Evolutionary conservation across 257 asterid genomes (phyloP).

Genomic region (Salvia splendens): DNA sequence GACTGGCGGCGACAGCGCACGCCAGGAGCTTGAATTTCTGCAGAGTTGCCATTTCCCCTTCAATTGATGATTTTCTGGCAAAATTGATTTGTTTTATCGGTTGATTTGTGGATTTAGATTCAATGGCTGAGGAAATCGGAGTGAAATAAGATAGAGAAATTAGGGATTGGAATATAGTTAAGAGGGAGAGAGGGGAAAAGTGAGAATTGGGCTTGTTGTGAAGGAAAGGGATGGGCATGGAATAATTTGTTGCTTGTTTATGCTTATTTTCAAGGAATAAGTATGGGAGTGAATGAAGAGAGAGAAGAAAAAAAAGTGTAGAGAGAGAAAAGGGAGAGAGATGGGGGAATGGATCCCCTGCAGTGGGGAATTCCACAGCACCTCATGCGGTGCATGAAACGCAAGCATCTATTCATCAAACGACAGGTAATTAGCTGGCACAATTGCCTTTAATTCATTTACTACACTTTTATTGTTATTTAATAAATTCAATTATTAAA

Average conservation of each 20-base stretch:
- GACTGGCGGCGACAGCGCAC: slow-evolving; percentile 82
- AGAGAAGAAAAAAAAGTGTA: background rate
- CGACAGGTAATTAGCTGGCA: no score
- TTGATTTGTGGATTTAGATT: background rate
- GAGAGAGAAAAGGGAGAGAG: slow-evolving; percentile 32
- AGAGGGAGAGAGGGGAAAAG: slow-evolving; percentile 32
- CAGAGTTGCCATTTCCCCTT: slow-evolving; percentile 57
- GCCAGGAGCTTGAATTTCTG: slow-evolving; percentile 91
- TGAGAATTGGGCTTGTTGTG: slow-evolving; percentile 44
- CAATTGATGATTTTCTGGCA: background rate
- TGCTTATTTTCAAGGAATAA: slow-evolving; percentile 1
- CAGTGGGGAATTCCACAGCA: no score
- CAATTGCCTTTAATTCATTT: no score
- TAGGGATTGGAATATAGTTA: slow-evolving; percentile 23
- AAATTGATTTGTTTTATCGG: no score
- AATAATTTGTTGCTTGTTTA: slow-evolving; percentile 24
- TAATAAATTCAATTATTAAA: no score
- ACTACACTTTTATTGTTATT: no score
- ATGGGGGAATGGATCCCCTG: slow-evolving; percentile 7
- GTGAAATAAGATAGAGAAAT: background rate
- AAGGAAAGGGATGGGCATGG: slow-evolving; percentile 26
- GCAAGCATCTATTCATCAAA: no score
- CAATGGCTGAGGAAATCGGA: slow-evolving; percentile 10
- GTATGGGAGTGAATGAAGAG: slow-evolving; percentile 34
- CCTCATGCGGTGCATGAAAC: no score